Evolutionary conservation across 2,329 filamentous ascomycete species (phyloP).

Genomic region (Xylaria arbuscula): DNA sequence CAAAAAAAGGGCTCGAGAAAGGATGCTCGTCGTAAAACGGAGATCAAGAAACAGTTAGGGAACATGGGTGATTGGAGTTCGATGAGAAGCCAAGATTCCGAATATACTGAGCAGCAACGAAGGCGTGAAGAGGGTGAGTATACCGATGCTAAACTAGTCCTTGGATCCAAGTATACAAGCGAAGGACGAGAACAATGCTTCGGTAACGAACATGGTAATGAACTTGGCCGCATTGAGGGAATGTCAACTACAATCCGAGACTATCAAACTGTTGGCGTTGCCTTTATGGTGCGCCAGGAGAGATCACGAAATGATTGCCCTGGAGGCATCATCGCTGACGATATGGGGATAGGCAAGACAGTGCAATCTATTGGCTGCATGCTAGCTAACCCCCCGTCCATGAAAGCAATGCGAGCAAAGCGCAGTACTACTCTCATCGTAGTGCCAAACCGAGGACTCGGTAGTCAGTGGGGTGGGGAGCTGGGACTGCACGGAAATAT

Average conservation of each 20-base stretch:
- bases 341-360: constrained; percentile 39
- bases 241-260: constrained; percentile 28
- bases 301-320: not conserved
- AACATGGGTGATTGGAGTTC: not conserved
- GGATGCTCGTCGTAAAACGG: not conserved
- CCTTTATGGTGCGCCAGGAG: constrained; percentile 32
- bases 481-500: not conserved
- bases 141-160: not conserved
- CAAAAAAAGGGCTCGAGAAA: not conserved
- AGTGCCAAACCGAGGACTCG: constrained; percentile 24
- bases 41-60: constrained; percentile 1
- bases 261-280: constrained; percentile 28
- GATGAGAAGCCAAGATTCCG: too few relatives aligned
- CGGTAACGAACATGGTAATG: not conserved
- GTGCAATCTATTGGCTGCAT: constrained; percentile 33
- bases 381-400: constrained; percentile 8
- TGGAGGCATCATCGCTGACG: constrained; percentile 36
- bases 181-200: not conserved
- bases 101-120: constrained; percentile 4
- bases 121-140: constrained; percentile 8
- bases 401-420: not conserved
- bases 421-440: constrained; percentile 19
- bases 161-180: constrained; percentile 12
- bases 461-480: constrained; percentile 25
- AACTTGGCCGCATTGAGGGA: constrained; percentile 17